These are phyloP conservation scores for Drechslerella dactyloides DNA, from an alignment of 2,329 filamentous ascomycete species.

Conservation along the genomic window DNA sequence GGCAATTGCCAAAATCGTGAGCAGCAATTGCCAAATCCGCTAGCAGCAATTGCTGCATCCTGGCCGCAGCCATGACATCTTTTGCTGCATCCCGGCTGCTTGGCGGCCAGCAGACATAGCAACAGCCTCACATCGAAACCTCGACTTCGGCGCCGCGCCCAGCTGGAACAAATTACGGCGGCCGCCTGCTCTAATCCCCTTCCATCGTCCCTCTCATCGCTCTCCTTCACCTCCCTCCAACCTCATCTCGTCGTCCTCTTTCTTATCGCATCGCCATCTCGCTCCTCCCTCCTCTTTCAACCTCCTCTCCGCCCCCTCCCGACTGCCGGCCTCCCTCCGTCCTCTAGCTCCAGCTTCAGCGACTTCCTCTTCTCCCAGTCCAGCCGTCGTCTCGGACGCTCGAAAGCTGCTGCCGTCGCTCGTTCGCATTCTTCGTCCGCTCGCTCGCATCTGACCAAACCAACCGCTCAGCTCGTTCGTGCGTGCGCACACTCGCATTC, in stretches of 20 bases:
- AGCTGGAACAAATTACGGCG: constrained; percentile 26
- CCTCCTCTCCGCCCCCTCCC: too few relatives aligned
- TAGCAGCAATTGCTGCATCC: background rate
- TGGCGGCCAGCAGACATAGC: constrained; percentile 19
- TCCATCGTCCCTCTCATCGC: constrained; percentile 22
- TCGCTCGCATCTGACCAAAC: constrained; percentile 4
- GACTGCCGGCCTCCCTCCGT: too few relatives aligned
- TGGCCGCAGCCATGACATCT: too few relatives aligned
- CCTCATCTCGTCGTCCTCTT: background rate
- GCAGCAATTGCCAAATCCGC: constrained; percentile 11
- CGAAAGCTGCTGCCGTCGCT: too few relatives aligned
- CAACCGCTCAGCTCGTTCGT: background rate
- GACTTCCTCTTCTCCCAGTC: too few relatives aligned
- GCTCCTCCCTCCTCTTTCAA: background rate
- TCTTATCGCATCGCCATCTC: constrained; percentile 11
- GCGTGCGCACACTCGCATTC: background rate
- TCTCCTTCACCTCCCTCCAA: constrained; percentile 12
- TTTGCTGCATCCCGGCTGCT: too few relatives aligned
- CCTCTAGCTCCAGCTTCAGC: too few relatives aligned
- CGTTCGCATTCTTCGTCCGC: background rate
- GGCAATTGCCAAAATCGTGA: too few relatives aligned
- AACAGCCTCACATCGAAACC: constrained; percentile 45
- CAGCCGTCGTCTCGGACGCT: too few relatives aligned
- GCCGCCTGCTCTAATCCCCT: constrained; percentile 19
- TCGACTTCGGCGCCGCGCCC: too few relatives aligned